Evolutionary conservation across 805 yeast genomes (phyloP), one percentile per base, ranked within the genome.

Genomic region (Komagataella ulmi): DNA sequence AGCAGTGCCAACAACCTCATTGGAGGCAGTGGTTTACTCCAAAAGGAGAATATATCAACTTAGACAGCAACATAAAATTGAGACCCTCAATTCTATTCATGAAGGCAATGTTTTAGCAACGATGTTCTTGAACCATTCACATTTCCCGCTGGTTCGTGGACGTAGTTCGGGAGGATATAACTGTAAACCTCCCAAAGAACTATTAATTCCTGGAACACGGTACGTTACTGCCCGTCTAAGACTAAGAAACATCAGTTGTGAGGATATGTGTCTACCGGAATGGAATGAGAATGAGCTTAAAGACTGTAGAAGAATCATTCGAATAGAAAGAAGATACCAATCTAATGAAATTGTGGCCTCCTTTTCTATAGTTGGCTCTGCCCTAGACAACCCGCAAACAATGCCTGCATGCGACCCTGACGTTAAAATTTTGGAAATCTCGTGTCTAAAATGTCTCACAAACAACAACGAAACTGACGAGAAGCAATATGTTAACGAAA

Each of bases 91-190:
- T 7, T 6, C 36, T 3, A 4, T 10, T 2, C 1, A 24, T 24
- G 36, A 1, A 7, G 10, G 7, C 3, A 10, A 2, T 8, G n/a
- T 10, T 10, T 30, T 3, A 10, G n/a, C 40, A 12, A 7, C 12
- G 14, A 30, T 30, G n/a, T 7, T 7, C 40, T 3, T 30, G 1
- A 10, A 30, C 5, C 5, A 8, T 30, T 30, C 40, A 8, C 1
- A 10, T 4, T 2, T 30, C 3, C 40, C 40, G 3, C n/a, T 30
- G 40, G 40, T 30, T 30, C 40, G 85, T 54, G 85, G 85, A 12
- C 65, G 77, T 6, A 73, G 77, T 24, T 77, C 81, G 3, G 84
- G 85, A 18, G 83, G 84, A 0, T 66, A 77, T 40, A 74, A 10
- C 40, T 7, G 81, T 1, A 70, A 75, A 52, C 83, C 84, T 2